These are phyloP conservation scores for Talinum fruticosum DNA, from an alignment of 148 eudicot genomes.

Conservation along the genomic window DNA sequence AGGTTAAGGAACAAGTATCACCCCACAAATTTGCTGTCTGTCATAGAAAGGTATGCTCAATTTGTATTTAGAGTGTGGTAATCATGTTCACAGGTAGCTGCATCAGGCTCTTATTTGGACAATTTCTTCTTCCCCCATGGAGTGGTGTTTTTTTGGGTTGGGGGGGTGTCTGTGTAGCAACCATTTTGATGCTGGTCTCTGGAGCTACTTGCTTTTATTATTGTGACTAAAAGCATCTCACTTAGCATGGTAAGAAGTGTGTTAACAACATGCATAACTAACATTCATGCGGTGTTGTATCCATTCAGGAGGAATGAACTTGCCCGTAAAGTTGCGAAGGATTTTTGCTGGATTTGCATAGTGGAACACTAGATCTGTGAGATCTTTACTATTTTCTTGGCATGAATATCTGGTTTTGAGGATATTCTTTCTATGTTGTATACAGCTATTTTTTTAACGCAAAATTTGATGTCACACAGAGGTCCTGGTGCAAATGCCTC, in stretches of 20 bases:
- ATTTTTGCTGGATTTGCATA: slow-evolving; percentile 86
- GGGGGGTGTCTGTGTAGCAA: neutral
- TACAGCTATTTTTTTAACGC: neutral
- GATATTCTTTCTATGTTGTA: neutral
- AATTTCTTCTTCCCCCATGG: too few relatives aligned
- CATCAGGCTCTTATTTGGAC: neutral
- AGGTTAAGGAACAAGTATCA: slow-evolving; percentile 97
- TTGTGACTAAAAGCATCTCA: neutral
- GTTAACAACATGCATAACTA: neutral
- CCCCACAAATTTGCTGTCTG: slow-evolving; percentile 78
- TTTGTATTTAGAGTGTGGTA: slow-evolving; percentile 12
- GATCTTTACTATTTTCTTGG: slow-evolving; percentile 20
- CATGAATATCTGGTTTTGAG: neutral
- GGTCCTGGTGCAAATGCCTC: slow-evolving; percentile 53
- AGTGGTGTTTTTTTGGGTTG: too few relatives aligned
- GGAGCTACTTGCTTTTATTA: neutral
- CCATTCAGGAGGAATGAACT: slow-evolving; percentile 82
- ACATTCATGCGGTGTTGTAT: neutral
- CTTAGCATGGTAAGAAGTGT: neutral
- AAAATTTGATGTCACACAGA: slow-evolving; percentile 37
- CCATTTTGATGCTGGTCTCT: neutral
- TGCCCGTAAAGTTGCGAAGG: slow-evolving; percentile 82
- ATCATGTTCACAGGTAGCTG: neutral
- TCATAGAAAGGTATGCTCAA: slow-evolving; percentile 74
- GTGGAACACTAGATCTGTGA: slow-evolving; percentile 85